A percentile compares a stretch with the other conserved stretches of the same genome.
These are phyloP conservation scores for Talaromyces sp. DNA, from an alignment of 2,329 filamentous ascomycete genomes.

Conservation along the genomic window DNA sequence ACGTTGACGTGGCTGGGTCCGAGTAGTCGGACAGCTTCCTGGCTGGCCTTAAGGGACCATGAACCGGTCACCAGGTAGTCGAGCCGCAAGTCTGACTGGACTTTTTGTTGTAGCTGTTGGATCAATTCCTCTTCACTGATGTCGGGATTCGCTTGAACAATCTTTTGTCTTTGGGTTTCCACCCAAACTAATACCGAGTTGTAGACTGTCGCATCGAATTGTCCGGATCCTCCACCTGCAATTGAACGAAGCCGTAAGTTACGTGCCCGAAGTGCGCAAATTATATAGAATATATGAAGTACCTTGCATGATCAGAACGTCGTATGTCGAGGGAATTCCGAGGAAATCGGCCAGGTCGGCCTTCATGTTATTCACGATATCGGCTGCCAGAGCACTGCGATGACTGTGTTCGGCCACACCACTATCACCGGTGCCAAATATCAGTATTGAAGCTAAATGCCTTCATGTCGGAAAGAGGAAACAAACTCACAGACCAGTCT, in stretches of 20 bases:
- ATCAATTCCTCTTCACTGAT: slow-evolving; percentile 52
- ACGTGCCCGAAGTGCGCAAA: background rate
- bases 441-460: background rate
- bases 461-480: background rate
- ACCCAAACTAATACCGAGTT: slow-evolving; percentile 85
- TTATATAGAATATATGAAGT: slow-evolving; percentile 23
- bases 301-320: slow-evolving; percentile 79
- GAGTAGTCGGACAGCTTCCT: slow-evolving; percentile 75
- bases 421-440: background rate
- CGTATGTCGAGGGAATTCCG: slow-evolving; percentile 81
- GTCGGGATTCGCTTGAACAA: slow-evolving; percentile 39
- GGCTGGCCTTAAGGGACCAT: slow-evolving; percentile 85
- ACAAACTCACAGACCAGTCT: slow-evolving; percentile 61
- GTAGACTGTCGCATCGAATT: slow-evolving; percentile 81
- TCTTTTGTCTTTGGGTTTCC: slow-evolving; percentile 60
- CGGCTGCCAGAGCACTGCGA: slow-evolving; percentile 72
- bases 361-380: slow-evolving; percentile 78
- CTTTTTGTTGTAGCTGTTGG: slow-evolving; percentile 61
- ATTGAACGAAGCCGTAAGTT: slow-evolving; percentile 32
- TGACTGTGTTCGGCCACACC: slow-evolving; percentile 90
- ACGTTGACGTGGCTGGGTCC: slow-evolving; percentile 77
- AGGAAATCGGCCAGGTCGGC: slow-evolving; percentile 69
- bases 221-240: slow-evolving; percentile 69
- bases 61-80: slow-evolving; percentile 90
- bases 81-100: slow-evolving; percentile 70